Percentiles rank a stretch among this genome's conserved stretches.
phyloP scores from a whole-genome alignment of 345 rosid species.

The Eucalyptus erythrocorys region DNA sequence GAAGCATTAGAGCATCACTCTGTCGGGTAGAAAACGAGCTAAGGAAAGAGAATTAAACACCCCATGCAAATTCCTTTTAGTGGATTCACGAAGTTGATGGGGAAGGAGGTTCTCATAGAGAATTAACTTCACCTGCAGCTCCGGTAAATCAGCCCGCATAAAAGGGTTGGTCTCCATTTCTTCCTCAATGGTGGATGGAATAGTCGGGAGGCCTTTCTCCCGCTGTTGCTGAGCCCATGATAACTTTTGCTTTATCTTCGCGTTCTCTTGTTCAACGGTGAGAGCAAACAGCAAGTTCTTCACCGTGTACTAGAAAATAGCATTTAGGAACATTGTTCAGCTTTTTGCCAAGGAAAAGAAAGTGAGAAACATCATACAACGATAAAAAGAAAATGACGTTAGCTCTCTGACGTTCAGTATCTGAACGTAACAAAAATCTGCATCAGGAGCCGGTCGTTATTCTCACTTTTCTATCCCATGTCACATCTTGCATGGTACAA shows the following conservation, averaged over 20 bases:
- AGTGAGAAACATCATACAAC: not conserved
- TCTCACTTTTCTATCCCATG: not conserved
- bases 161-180: conserved; percentile 85
- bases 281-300: conserved; percentile 85
- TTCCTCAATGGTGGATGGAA: conserved; percentile 84
- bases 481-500: not conserved
- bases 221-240: conserved; percentile 75
- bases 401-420: not conserved
- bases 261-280: conserved; percentile 69
- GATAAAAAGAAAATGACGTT: not conserved
- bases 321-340: not conserved
- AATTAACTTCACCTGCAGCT: conserved; percentile 31
- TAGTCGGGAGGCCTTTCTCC: conserved; percentile 58
- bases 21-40: not conserved
- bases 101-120: not conserved
- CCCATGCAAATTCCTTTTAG: not conserved
- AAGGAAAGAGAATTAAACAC: not conserved
- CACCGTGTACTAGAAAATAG: conserved; percentile 59
- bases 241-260: conserved; percentile 54
- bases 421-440: not conserved
- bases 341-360: not conserved
- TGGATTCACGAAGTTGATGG: not conserved
- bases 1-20: not conserved
- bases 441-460: not conserved
- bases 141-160: conserved; percentile 60